phyloP scores from a whole-genome alignment of 140 eudicot species.

The Flaveria floridana region DNA sequence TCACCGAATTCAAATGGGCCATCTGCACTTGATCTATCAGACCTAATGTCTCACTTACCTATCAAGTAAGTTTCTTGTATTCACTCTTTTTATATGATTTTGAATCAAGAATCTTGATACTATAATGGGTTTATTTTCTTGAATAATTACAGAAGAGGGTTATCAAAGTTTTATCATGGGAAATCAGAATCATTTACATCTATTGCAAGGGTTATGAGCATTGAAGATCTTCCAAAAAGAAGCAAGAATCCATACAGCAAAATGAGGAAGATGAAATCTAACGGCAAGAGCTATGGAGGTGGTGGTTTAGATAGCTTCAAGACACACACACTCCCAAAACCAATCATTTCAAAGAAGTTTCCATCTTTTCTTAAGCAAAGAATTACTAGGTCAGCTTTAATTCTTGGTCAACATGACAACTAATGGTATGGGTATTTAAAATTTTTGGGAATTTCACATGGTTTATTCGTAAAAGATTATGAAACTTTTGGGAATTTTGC shows the following conservation, averaged over 20 bases:
- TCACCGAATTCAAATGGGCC: slow-evolving; percentile 33
- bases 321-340: slow-evolving; percentile 54
- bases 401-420: slow-evolving; percentile 35
- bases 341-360: slow-evolving; percentile 56
- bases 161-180: slow-evolving; percentile 77
- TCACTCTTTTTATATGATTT: background rate
- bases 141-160: slow-evolving; percentile 62
- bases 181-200: slow-evolving; percentile 81
- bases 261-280: slow-evolving; percentile 44
- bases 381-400: slow-evolving; percentile 27
- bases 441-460: background rate
- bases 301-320: slow-evolving; percentile 51
- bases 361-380: slow-evolving; percentile 39
- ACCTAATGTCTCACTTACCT: slow-evolving; percentile 72
- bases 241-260: slow-evolving; percentile 33
- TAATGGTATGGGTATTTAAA: background rate
- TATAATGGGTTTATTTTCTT: slow-evolving; percentile 8
- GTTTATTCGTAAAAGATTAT: background rate
- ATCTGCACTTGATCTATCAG: slow-evolving; percentile 62
- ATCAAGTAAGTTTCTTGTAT: slow-evolving; percentile 61
- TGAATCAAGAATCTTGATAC: slow-evolving; percentile 2
- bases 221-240: slow-evolving; percentile 85
- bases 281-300: slow-evolving; percentile 53
- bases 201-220: slow-evolving; percentile 66
- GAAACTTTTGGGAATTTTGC: background rate